Evolutionary conservation across 176 grass and related monocot species (phyloP), one percentile per base, ranked within the genome.

Genomic region (Thalia dealbata): DNA sequence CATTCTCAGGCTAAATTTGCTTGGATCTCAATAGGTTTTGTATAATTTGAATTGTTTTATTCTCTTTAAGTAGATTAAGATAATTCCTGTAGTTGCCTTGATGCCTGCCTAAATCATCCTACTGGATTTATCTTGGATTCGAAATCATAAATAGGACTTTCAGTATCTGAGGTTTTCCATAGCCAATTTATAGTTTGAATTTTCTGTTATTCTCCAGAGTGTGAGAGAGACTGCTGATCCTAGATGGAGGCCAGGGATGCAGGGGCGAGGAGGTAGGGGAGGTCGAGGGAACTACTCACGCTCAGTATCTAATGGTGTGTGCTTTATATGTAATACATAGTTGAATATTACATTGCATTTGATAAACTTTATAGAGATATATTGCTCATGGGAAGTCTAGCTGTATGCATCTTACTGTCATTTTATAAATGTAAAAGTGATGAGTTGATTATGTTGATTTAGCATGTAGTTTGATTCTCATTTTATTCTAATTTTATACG

Each of bases 231-330:
- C 78, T 27, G 51, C 59, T 81, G 87, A 95, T 79, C 64, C 74
- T 50, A 82, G 76, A 65, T 82, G 72, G 82, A 83, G 82, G 67
- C 77, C 60, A 28, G 87, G 82, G 55, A 52, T 56, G 29, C 84
- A 86, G 35, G 90, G 84, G 75, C 74, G 87, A 81, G 82, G 81
- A 76, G 87, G 85, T 78, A 90, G 81, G 69, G 80, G 82, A 28
- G 87, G 80, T 26, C 76, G 83, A 11, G 86, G 46, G 44, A 89
- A 52, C 73, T 89, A 80, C 83, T 87, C 85, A 69, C 82, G 78
- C 18, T 75, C 81, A n/a, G 27, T 83, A 22, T 69, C 69, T 65
- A 79, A 73, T 78, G 87, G 91, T 95, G 83, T 78, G 72, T 66
- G 16, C 44, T 64, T 78, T 52, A 61, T 19, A 45, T 80, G 16